These are phyloP conservation scores for Colletotrichum ledebouriae DNA, from an alignment of 2,329 filamentous ascomycete species.

Conservation along the genomic window DNA sequence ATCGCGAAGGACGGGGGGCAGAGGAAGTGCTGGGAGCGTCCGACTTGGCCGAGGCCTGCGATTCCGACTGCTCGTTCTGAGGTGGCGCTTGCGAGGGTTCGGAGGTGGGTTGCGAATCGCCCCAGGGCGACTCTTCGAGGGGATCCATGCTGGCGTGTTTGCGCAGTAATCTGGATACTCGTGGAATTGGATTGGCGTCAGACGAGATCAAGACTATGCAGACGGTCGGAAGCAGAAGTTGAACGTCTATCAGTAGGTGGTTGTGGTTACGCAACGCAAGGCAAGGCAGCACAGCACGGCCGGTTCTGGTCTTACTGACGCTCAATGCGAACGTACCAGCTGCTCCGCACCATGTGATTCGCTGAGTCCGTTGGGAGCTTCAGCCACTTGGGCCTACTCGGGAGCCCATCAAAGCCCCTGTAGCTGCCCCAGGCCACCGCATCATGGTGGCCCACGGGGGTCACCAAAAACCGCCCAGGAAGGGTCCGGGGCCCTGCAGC, in stretches of 20 bases:
- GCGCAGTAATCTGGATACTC: constrained; percentile 6
- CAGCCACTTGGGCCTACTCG: constrained; percentile 25
- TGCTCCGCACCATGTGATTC: constrained; percentile 39
- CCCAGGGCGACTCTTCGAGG: constrained; percentile 68
- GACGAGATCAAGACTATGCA: constrained; percentile 13
- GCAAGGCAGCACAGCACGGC: constrained; percentile 28
- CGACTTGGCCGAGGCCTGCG: constrained; percentile 48
- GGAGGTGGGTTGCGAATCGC: constrained; percentile 57
- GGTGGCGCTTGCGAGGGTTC: constrained; percentile 51
- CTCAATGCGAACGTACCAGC: constrained; percentile 25
- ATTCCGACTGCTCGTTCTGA: constrained; percentile 47
- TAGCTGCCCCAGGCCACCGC: background rate
- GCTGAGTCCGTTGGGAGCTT: constrained; percentile 30
- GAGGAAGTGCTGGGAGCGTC: constrained; percentile 48
- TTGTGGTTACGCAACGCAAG: constrained; percentile 31
- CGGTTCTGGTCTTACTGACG: constrained; percentile 32
- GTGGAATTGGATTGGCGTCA: constrained; percentile 15
- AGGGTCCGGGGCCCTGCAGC: background rate
- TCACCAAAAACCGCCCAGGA: background rate
- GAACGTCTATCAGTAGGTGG: constrained; percentile 33
- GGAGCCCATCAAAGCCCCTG: constrained; percentile 24
- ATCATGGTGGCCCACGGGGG: background rate
- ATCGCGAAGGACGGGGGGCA: constrained; percentile 58
- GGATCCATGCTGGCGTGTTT: constrained; percentile 56
- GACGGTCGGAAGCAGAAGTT: constrained; percentile 2